Evolutionary conservation across 257 asterid genomes (phyloP).

Genomic region (Schizonepeta tenuifolia): DNA sequence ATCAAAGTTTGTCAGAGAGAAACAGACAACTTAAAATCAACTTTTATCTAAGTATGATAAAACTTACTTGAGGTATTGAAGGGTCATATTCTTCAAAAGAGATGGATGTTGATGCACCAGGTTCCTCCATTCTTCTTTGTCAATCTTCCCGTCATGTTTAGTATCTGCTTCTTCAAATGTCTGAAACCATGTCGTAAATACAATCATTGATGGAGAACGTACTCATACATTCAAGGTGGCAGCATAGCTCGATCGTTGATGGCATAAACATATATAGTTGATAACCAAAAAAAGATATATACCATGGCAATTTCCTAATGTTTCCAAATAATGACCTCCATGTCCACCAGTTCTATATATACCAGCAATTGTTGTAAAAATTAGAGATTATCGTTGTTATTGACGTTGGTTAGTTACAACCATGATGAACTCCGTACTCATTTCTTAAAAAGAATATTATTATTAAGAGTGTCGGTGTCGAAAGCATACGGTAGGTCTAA

Average conservation of each 20-base stretch:
- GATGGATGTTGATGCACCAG: slow-evolving; percentile 80
- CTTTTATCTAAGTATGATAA: neutral
- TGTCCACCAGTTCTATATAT: no score
- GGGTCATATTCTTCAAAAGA: slow-evolving; percentile 88
- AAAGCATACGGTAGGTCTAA: slow-evolving; percentile 2
- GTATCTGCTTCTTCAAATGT: slow-evolving; percentile 96
- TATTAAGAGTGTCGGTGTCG: no score
- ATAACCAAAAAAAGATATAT: neutral
- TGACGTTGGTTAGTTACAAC: no score
- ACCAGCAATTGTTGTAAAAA: no score
- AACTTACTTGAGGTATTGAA: slow-evolving; percentile 81
- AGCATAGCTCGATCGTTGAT: no score
- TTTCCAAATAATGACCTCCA: no score
- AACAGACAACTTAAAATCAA: neutral
- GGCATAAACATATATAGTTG: no score
- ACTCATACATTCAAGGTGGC: neutral
- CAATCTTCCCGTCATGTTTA: slow-evolving; percentile 81
- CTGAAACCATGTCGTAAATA: slow-evolving; percentile 48
- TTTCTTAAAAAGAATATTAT: no score
- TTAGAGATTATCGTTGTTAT: no score
- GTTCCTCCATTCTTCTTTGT: slow-evolving; percentile 81
- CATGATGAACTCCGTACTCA: no score
- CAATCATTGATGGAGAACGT: slow-evolving; percentile 6
- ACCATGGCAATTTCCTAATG: no score
- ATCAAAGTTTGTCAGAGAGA: slow-evolving; percentile 13